Conservation (phyloP, 495 filamentous ascomycete species). For the Aspergillus affinis region DNA sequence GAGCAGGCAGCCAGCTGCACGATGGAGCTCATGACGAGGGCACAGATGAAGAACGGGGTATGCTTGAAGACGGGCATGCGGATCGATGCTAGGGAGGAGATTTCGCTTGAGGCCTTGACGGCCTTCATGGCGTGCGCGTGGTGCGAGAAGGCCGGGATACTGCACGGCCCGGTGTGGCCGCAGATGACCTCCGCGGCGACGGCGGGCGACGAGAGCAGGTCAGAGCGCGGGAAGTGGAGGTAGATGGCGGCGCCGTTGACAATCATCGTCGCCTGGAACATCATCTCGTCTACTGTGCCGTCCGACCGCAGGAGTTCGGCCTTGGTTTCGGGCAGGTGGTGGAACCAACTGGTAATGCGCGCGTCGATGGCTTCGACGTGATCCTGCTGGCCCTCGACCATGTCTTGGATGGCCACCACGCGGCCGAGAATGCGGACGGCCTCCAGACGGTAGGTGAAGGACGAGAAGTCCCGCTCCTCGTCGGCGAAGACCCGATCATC, state of each 20-base stretch:
- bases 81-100: conserved; percentile 75
- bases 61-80: conserved; percentile 71
- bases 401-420: conserved; percentile 55
- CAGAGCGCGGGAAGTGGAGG: conserved; percentile 50
- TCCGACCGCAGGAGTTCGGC: conserved; percentile 65
- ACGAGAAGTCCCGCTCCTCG: conserved; percentile 48
- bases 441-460: conserved; percentile 52
- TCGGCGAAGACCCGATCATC: conserved; percentile 47
- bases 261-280: conserved; percentile 90
- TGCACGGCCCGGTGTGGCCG: conserved; percentile 44
- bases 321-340: conserved; percentile 78
- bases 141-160: conserved; percentile 51
- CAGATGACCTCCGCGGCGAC: conserved; percentile 50
- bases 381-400: conserved; percentile 43
- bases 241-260: conserved; percentile 57
- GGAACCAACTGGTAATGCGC: conserved; percentile 76
- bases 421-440: conserved; percentile 72
- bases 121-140: conserved; percentile 78
- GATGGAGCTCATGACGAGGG: conserved; percentile 61
- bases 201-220: conserved; percentile 48
- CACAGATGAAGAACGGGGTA: conserved; percentile 87
- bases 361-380: conserved; percentile 63
- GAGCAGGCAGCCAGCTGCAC: conserved; percentile 65
- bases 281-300: conserved; percentile 76
- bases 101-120: conserved; percentile 71